Evolutionary conservation across 2,329 filamentous ascomycete genomes (phyloP).

Genomic region (Fusarium bactridioides): DNA sequence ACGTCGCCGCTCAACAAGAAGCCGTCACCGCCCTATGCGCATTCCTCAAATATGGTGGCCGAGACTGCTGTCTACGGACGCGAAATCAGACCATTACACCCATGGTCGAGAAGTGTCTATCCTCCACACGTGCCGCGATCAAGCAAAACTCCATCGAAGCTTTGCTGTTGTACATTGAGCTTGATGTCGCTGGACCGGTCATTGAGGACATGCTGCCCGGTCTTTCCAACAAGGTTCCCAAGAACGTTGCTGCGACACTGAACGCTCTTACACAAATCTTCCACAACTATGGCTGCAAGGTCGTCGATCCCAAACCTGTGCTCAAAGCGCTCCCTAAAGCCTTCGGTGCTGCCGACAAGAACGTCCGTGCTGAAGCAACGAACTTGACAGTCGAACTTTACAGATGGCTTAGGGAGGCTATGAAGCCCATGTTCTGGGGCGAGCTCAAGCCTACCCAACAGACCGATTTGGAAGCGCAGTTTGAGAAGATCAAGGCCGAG

Average conservation of each 20-base stretch:
- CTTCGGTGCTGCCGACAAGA: slow-evolving; percentile 97
- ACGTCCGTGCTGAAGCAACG: slow-evolving; percentile 92
- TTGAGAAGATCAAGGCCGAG: slow-evolving; percentile 92
- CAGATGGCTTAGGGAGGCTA: slow-evolving; percentile 94
- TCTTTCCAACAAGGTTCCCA: slow-evolving; percentile 88
- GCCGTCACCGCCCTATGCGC: slow-evolving; percentile 86
- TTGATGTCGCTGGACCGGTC: slow-evolving; percentile 84
- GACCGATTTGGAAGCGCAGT: slow-evolving; percentile 89
- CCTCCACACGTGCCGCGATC: slow-evolving; percentile 85
- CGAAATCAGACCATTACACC: slow-evolving; percentile 76
- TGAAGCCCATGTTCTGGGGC: slow-evolving; percentile 97
- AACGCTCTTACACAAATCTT: slow-evolving; percentile 83
- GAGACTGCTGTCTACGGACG: slow-evolving; percentile 80
- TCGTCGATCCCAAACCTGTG: slow-evolving; percentile 90
- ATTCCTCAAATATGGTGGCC: slow-evolving; percentile 90
- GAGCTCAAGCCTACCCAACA: slow-evolving; percentile 97
- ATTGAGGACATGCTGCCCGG: slow-evolving; percentile 89
- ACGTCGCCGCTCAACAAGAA: slow-evolving; percentile 96
- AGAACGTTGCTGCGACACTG: slow-evolving; percentile 77
- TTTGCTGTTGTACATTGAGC: slow-evolving; percentile 85
- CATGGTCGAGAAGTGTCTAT: slow-evolving; percentile 90
- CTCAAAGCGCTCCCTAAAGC: slow-evolving; percentile 88
- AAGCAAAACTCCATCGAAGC: slow-evolving; percentile 90
- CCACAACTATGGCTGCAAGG: slow-evolving; percentile 94
- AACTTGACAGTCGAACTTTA: slow-evolving; percentile 94